Evolutionary conservation across 2,329 filamentous ascomycete genomes (phyloP).

Genomic region (Botryotinia globosa): DNA sequence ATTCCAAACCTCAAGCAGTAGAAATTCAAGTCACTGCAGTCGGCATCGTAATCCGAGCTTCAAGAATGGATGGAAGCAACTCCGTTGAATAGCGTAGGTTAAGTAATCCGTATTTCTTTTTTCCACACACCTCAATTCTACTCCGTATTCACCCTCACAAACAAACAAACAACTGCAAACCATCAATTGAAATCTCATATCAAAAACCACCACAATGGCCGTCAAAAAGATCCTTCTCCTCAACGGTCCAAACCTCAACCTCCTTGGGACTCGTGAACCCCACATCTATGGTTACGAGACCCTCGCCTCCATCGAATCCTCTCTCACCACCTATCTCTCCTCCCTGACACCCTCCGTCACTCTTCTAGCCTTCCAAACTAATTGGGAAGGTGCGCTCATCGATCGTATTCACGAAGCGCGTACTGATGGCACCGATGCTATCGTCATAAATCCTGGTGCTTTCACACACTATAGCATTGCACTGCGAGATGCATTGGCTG

Average conservation of each 20-base stretch:
- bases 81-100: conserved; percentile 1
- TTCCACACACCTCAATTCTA: no score
- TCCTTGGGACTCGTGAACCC: conserved; percentile 72
- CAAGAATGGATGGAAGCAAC: conserved; percentile 9
- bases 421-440: conserved; percentile 54
- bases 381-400: conserved; percentile 61
- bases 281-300: conserved; percentile 70
- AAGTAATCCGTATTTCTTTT: neutral
- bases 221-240: conserved; percentile 60
- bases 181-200: neutral
- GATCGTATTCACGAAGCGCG: conserved; percentile 59
- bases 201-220: conserved; percentile 34
- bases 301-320: conserved; percentile 55
- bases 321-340: conserved; percentile 26
- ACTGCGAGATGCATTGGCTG: conserved; percentile 69
- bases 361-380: conserved; percentile 67
- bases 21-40: neutral
- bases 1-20: neutral
- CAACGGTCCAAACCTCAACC: conserved; percentile 82
- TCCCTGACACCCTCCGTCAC: conserved; percentile 34
- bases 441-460: conserved; percentile 74
- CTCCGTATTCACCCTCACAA: no score
- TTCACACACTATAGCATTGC: conserved; percentile 76
- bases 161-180: neutral
- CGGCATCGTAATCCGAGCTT: neutral